These are phyloP conservation scores for Irpex rosettiformis DNA, from an alignment of 1,284 basidiomycete genomes.

Conservation along the genomic window DNA sequence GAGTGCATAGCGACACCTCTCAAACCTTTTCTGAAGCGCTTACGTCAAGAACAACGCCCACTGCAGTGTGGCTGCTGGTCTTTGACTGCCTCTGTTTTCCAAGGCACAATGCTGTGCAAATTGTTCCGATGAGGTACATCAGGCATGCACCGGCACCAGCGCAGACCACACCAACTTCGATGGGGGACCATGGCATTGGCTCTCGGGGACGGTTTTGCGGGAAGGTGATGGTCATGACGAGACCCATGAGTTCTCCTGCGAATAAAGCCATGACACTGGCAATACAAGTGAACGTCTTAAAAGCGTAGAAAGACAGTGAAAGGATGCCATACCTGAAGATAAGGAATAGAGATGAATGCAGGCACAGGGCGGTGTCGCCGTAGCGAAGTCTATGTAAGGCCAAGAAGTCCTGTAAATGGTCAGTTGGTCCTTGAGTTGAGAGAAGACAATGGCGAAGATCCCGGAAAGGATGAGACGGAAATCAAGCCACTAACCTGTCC, in stretches of 20 bases:
- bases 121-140: not conserved
- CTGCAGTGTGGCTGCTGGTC: no score
- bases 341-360: not conserved
- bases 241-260: not conserved
- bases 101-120: not conserved
- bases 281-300: not conserved
- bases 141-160: not conserved
- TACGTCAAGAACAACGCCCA: not conserved
- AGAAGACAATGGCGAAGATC: not conserved
- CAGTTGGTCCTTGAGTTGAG: not conserved
- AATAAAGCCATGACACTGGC: conserved; percentile 2
- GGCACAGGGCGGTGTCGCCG: not conserved
- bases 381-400: not conserved
- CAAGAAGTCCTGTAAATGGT: not conserved
- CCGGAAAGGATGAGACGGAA: not conserved
- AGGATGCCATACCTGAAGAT: not conserved
- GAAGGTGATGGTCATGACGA: not conserved
- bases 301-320: not conserved
- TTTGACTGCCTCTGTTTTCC: not conserved
- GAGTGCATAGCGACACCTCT: not conserved
- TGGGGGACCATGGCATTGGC: not conserved
- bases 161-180: not conserved
- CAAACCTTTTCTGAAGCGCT: not conserved
- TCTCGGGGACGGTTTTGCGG: not conserved
- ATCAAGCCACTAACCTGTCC: not conserved